Conservation (phyloP, 2,329 filamentous ascomycete species). For the Calonectria honghensis region DNA sequence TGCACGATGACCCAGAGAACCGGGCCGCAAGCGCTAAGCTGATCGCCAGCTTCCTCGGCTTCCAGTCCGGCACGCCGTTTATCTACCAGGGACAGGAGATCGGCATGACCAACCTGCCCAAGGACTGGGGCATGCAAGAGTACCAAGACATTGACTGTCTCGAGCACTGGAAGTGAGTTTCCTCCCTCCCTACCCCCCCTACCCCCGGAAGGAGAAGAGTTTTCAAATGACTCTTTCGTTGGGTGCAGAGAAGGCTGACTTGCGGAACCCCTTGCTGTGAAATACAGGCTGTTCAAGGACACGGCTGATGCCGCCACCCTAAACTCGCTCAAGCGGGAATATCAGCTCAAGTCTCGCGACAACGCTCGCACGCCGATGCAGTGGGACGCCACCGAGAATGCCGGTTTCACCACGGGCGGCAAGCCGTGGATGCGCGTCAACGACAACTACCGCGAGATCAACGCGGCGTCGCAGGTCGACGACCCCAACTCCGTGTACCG, state of each 20-base stretch:
- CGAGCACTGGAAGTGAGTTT: constrained; percentile 68
- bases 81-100: constrained; percentile 83
- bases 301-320: constrained; percentile 62
- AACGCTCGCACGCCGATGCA: constrained; percentile 84
- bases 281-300: constrained; percentile 60
- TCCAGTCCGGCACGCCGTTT: constrained; percentile 78
- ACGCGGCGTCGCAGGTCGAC: constrained; percentile 73
- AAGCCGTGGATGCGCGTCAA: constrained; percentile 84
- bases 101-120: constrained; percentile 79
- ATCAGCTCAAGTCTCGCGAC: constrained; percentile 78
- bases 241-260: constrained; percentile 19
- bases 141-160: constrained; percentile 81
- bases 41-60: constrained; percentile 73
- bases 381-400: constrained; percentile 77
- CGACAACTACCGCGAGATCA: constrained; percentile 77
- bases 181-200: background rate
- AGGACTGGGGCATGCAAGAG: constrained; percentile 76
- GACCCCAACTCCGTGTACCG: constrained; percentile 72
- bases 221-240: constrained; percentile 13
- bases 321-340: constrained; percentile 62
- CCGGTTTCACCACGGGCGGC: constrained; percentile 76
- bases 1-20: constrained; percentile 68
- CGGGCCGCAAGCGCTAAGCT: constrained; percentile 74
- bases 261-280: background rate
- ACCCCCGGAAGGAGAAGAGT: background rate